A percentile compares a stretch with the other conserved stretches of the same genome.
Evolutionary conservation across 305 asterid species (phyloP).

Genomic region (Andrographis paniculata): DNA sequence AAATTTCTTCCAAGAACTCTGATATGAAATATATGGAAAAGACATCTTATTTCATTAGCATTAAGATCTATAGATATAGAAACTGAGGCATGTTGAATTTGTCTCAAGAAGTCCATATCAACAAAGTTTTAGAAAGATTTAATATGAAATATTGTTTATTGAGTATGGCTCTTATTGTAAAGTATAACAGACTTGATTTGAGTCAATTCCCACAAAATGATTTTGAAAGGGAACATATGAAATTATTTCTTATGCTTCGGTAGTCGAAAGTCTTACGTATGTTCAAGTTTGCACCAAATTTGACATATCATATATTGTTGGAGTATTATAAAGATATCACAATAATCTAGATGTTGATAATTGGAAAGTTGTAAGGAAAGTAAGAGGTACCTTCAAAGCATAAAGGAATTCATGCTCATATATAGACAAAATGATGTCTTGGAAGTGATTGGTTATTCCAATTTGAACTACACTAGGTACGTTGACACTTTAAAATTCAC

Average conservation of each 20-base stretch:
- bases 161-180: neutral
- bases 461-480: neutral
- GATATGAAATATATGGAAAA: too few relatives aligned
- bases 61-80: too few relatives aligned
- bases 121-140: too few relatives aligned
- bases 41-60: too few relatives aligned
- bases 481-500: neutral
- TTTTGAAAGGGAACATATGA: too few relatives aligned
- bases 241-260: neutral
- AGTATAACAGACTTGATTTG: neutral
- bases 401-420: too few relatives aligned
- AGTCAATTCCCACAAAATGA: too few relatives aligned
- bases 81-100: neutral
- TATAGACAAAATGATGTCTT: neutral
- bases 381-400: neutral
- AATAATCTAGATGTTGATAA: neutral
- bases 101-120: slow-evolving; percentile 1
- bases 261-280: neutral
- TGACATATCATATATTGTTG: neutral
- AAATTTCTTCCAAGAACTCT: too few relatives aligned
- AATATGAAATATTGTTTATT: neutral
- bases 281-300: neutral
- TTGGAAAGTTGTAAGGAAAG: neutral
- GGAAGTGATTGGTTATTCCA: neutral
- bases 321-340: neutral